Percentiles rank a stretch among this genome's conserved stretches.
phyloP scores from a whole-genome alignment of 306 rosid genomes.

The Medicago lupulina region DNA sequence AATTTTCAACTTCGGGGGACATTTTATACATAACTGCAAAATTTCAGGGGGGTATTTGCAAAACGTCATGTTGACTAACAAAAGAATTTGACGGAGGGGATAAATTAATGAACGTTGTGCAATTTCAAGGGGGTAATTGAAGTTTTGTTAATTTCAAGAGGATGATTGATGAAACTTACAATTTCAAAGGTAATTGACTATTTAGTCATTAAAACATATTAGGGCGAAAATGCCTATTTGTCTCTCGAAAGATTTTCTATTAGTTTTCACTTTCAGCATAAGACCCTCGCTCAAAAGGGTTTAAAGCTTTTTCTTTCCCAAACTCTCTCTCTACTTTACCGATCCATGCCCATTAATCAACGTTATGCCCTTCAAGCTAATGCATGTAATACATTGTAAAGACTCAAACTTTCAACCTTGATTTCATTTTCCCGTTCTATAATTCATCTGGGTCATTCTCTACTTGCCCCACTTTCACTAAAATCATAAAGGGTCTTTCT shows the following conservation, averaged over 20 bases:
- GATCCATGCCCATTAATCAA: constrained; percentile 38
- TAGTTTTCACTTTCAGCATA: not conserved
- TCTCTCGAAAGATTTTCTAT: not conserved
- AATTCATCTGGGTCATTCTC: constrained; percentile 41
- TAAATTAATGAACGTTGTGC: too few relatives aligned
- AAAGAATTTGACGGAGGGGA: too few relatives aligned
- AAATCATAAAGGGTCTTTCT: constrained; percentile 18
- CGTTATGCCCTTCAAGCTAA: constrained; percentile 11
- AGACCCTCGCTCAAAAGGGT: constrained; percentile 4
- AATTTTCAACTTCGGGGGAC: too few relatives aligned
- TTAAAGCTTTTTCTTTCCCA: constrained; percentile 13
- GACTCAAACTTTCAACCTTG: constrained; percentile 30
- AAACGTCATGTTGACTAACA: too few relatives aligned
- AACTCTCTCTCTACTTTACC: not conserved
- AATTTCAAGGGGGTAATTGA: too few relatives aligned
- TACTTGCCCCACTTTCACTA: constrained; percentile 21
- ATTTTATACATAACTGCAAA: too few relatives aligned
- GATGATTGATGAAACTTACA: too few relatives aligned
- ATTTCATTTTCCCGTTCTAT: constrained; percentile 20
- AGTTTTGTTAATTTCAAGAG: too few relatives aligned
- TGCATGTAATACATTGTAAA: constrained; percentile 29
- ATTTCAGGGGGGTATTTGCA: too few relatives aligned
- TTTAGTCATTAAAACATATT: too few relatives aligned
- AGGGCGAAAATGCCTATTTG: too few relatives aligned
- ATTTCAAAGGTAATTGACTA: too few relatives aligned